phyloP scores from a whole-genome alignment of 73 alveolate genomes.

The Paramecium primaurelia region DNA sequence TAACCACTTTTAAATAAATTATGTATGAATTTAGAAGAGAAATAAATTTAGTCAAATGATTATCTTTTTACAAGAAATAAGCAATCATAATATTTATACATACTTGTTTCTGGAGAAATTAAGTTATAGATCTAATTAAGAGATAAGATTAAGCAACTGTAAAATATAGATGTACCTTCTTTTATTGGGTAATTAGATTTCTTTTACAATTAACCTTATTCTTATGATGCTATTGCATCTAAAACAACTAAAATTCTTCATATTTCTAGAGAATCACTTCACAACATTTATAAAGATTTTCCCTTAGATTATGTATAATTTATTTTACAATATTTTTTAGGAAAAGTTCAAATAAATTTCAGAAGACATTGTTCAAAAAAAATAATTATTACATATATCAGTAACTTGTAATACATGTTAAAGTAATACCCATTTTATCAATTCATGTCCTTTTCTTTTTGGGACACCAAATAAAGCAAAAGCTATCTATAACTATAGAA shows the following conservation, averaged over 20 bases:
- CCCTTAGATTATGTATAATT: background rate
- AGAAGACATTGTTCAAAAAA: background rate
- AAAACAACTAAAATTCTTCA: background rate
- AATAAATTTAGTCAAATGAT: background rate
- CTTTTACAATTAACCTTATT: background rate
- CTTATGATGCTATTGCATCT: background rate
- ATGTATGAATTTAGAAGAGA: conserved; percentile 29
- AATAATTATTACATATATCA: background rate
- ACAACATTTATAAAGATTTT: background rate
- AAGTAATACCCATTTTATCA: background rate
- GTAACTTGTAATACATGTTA: background rate
- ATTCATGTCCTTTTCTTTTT: background rate
- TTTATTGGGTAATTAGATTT: conserved; percentile 15
- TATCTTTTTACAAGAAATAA: background rate
- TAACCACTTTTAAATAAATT: background rate
- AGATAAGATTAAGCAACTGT: background rate
- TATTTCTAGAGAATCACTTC: background rate
- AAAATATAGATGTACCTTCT: background rate
- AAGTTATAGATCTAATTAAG: background rate
- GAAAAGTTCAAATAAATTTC: background rate
- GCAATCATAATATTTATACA: background rate
- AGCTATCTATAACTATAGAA: background rate
- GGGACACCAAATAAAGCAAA: background rate
- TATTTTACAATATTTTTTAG: background rate
- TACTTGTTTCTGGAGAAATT: conserved; percentile 18